Evolutionary conservation across 805 yeast species (phyloP), one percentile per base, ranked within the genome.

Genomic region (Sugiyamaella boreocaroliniensis): DNA sequence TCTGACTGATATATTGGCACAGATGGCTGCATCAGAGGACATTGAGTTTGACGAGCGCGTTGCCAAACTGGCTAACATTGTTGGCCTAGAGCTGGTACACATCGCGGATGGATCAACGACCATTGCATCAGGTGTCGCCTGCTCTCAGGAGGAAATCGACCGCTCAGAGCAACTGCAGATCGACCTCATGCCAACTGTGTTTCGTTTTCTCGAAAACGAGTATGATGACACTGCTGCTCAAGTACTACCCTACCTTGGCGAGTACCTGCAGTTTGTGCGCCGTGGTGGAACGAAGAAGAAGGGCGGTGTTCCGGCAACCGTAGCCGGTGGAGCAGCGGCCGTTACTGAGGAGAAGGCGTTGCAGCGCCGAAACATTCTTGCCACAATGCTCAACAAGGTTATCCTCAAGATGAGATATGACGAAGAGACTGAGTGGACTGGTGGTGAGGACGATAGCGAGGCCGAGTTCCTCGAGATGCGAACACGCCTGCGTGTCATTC

Each of bases 181-280:
- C 29, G 78, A 79, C 52, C 72, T 86, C 16, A 79, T 88, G 74
- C 97, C 97, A 19, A 73, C 82, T 29, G 73, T 86, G 7, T 76
- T 92, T 54, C 76, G 76, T 54, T 87, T 85, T 58, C 76, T 93
- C 64, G 77, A 80, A 29, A 85, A 89, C 66, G 95, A 85, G 57
- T 89, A 84, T 64, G 98, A 93, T 67, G 97, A 93, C 59, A 84
- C 92, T 12, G 81, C 95, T 0, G 75, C 78, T 40, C 95, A 88
- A 66, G 85, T 89, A 14, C 85, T 92, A 63, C 85, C 93, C 8
- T 86, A 89, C 61, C 72, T 93, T 45, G 80, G 86, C 40, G 86
- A 82, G 49, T 89, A 83, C 65, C 72, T 93, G 55, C 70, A 86
- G 10, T 76, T 84, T 44, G 71, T 89, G 58, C 87, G 75, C 16